Percentiles rank a stretch among this genome's conserved stretches.
phyloP scores from a whole-genome alignment of 2,329 filamentous ascomycete species.

The Fusarium poae region DNA sequence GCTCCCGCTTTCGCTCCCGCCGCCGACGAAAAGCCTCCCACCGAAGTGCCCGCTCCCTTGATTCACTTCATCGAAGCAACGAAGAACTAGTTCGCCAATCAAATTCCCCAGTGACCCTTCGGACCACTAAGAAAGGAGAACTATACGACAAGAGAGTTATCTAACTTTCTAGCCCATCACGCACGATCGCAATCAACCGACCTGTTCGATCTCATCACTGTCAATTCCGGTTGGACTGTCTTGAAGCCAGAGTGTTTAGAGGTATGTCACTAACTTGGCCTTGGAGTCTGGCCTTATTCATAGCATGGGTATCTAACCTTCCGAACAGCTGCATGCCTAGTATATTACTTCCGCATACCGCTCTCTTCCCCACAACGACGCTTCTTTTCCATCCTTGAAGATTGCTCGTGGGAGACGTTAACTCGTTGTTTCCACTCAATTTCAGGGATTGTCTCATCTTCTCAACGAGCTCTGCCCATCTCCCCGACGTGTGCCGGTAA shows the following conservation, averaged over 20 bases:
- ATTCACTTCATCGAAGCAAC: conserved; percentile 43
- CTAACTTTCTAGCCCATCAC: conserved; percentile 23
- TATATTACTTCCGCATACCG: conserved; percentile 52
- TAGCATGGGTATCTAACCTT: conserved; percentile 46
- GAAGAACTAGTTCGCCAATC: conserved; percentile 41
- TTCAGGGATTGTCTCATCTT: conserved; percentile 59
- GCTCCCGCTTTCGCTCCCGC: conserved; percentile 31
- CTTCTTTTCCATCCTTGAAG: conserved; percentile 59
- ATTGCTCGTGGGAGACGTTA: conserved; percentile 72
- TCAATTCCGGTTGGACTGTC: conserved; percentile 24
- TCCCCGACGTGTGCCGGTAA: conserved; percentile 65
- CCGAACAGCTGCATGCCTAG: conserved; percentile 56
- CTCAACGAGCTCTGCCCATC: conserved; percentile 60
- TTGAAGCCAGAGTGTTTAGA: conserved; percentile 34
- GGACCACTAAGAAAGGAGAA: conserved; percentile 18
- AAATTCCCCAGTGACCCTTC: conserved; percentile 51
- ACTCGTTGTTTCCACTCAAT: conserved; percentile 71
- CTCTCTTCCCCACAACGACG: conserved; percentile 58
- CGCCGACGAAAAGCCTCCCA: conserved; percentile 40
- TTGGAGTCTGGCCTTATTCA: conserved; percentile 2
- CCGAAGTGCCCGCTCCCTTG: conserved; percentile 51
- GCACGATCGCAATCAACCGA: conserved; percentile 18
- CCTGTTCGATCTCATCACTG: conserved; percentile 14
- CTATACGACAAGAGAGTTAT: conserved; percentile 31
- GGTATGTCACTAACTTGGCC: conserved; percentile 45